Conservation (phyloP, 768 basidiomycete genomes). For the Tricholoma saponaceum region DNA sequence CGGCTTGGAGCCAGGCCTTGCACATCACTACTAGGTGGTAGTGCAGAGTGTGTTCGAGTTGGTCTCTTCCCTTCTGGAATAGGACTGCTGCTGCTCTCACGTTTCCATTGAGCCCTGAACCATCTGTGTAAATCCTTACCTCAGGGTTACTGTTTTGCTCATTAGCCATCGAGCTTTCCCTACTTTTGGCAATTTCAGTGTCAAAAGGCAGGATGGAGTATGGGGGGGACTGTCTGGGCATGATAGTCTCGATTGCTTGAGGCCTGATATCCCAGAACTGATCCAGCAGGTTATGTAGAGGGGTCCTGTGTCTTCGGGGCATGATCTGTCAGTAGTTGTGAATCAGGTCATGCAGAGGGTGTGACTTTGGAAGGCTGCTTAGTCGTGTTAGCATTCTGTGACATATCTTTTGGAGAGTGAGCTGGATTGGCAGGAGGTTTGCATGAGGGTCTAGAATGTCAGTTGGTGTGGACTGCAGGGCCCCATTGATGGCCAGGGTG, state of each 20-base stretch:
- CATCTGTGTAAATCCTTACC: too few species aligned
- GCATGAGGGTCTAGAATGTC: constrained; percentile 13
- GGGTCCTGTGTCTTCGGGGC: neutral
- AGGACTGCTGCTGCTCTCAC: too few species aligned
- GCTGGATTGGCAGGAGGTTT: constrained; percentile 10
- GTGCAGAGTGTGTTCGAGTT: too few species aligned
- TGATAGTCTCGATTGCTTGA: neutral
- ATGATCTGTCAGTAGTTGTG: neutral
- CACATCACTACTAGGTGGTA: too few species aligned
- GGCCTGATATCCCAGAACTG: neutral
- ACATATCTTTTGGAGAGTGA: constrained; percentile 11
- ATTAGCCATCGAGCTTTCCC: too few species aligned
- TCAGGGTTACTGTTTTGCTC: too few species aligned
- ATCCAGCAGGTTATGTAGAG: neutral
- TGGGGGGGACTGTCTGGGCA: neutral
- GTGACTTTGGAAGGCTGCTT: constrained; percentile 5
- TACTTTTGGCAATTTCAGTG: too few species aligned
- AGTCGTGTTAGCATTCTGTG: constrained; percentile 1
- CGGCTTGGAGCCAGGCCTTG: too few species aligned
- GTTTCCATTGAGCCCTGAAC: too few species aligned
- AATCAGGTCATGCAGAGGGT: constrained; percentile 7
- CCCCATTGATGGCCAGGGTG: constrained; percentile 10
- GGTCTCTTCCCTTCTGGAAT: too few species aligned
- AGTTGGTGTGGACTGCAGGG: constrained; percentile 7
- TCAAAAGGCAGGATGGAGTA: too few species aligned